Percentiles rank a stretch among this genome's conserved stretches.
Evolutionary conservation across 2,329 filamentous ascomycete genomes (phyloP).

Genomic region (Aspergillus vadensis): DNA sequence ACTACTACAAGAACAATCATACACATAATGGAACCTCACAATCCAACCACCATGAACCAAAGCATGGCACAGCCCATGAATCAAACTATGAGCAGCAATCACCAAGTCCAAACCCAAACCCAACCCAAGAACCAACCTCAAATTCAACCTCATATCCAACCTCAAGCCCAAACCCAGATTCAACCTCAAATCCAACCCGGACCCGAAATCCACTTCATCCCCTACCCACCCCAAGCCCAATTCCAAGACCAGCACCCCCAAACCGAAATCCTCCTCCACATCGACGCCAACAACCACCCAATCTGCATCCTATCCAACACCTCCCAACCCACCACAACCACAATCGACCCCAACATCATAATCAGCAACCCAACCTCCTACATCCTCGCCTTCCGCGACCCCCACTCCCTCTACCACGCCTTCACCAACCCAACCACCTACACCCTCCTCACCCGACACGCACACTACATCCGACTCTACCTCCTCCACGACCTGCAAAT

Average conservation of each 20-base stretch:
- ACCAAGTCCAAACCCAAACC: no score
- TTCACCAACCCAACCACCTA: not conserved
- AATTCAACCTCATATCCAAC: no score
- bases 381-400: not conserved
- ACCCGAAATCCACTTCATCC: not conserved
- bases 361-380: not conserved
- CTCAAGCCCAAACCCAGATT: no score
- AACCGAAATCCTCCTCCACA: not conserved
- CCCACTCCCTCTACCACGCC: not conserved
- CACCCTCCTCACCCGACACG: not conserved
- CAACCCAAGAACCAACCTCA: no score
- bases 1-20: not conserved
- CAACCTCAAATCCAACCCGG: no score
- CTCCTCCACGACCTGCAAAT: not conserved
- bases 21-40: not conserved
- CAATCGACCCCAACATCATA: not conserved
- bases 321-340: not conserved
- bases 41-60: no score
- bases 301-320: not conserved
- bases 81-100: no score
- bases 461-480: not conserved
- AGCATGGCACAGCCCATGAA: no score
- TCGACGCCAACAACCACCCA: not conserved
- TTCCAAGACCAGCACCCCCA: no score
- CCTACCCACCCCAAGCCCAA: no score